phyloP scores from a whole-genome alignment of 352 stramenopile genomes.

The Phytophthora chlamydospora region DNA sequence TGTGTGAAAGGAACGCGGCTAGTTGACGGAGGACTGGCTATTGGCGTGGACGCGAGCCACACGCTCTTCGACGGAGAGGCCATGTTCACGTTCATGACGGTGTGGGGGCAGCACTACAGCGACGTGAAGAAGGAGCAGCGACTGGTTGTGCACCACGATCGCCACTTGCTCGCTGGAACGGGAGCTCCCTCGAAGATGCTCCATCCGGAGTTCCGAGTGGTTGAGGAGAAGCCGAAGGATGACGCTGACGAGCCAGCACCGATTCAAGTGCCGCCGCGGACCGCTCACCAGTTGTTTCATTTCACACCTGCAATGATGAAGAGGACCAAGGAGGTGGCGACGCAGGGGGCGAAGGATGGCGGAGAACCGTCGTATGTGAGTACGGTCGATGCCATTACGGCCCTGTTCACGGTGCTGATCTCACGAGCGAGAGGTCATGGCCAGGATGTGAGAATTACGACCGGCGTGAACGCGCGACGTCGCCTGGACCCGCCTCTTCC shows the following conservation, averaged over 20 bases:
- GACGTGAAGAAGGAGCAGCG: conserved; percentile 25
- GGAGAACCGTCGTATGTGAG: conserved; percentile 47
- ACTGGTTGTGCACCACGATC: conserved; percentile 45
- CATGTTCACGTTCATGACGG: conserved; percentile 64
- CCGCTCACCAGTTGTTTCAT: conserved; percentile 46
- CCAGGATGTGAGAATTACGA: conserved; percentile 52
- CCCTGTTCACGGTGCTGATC: conserved; percentile 55
- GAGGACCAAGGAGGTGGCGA: conserved; percentile 42
- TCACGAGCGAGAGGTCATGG: conserved; percentile 50
- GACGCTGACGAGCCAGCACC: background rate
- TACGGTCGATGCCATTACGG: conserved; percentile 58
- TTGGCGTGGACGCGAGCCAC: conserved; percentile 52
- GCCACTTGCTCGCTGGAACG: conserved; percentile 36
- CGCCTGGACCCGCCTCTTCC: conserved; percentile 50
- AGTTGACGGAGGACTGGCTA: conserved; percentile 47
- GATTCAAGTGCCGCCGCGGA: conserved; percentile 13
- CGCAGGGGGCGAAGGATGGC: background rate
- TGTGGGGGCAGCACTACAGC: conserved; percentile 62
- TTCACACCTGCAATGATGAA: conserved; percentile 44
- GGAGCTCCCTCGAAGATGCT: conserved; percentile 22
- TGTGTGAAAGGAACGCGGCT: conserved; percentile 47
- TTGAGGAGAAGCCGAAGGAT: background rate
- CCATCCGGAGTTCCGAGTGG: conserved; percentile 51
- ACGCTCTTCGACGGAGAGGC: conserved; percentile 54
- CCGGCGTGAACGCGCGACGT: conserved; percentile 55